Evolutionary conservation across 495 filamentous ascomycete species (phyloP).

Genomic region (Aspergillus saccharolyticus): DNA sequence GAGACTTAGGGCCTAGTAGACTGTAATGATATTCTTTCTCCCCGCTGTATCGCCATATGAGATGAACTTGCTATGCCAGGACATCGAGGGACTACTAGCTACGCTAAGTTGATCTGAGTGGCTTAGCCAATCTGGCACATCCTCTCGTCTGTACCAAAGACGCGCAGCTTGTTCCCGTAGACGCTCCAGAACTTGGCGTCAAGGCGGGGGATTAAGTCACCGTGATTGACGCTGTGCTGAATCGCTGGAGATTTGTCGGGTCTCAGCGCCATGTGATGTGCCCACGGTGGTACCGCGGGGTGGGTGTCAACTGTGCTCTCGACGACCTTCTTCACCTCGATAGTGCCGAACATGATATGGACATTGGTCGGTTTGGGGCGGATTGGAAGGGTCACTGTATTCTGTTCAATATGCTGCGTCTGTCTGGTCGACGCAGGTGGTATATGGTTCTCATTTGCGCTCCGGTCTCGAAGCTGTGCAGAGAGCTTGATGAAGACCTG

Average conservation of each 20-base stretch:
- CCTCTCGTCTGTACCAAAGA: conserved; percentile 59
- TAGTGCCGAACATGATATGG: neutral
- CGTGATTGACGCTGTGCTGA: conserved; percentile 12
- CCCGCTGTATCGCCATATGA: neutral
- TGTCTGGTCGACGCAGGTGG: neutral
- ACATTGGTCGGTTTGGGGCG: neutral
- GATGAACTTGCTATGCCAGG: neutral
- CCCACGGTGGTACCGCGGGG: neutral
- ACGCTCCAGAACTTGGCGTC: conserved; percentile 53
- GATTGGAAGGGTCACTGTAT: neutral
- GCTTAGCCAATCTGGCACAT: conserved; percentile 36
- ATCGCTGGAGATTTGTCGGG: neutral
- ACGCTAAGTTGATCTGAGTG: too few relatives aligned
- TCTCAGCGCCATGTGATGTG: neutral
- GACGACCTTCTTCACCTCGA: neutral
- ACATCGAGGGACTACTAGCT: too few relatives aligned
- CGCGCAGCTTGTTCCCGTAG: conserved; percentile 60
- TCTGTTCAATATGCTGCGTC: neutral
- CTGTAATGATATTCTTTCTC: neutral
- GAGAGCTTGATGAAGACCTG: conserved; percentile 59
- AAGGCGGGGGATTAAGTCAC: conserved; percentile 44
- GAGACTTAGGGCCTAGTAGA: neutral
- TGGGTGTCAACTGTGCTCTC: conserved; percentile 11
- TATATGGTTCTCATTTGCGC: conserved; percentile 14
- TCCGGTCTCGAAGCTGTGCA: conserved; percentile 38